Evolutionary conservation across 768 basidiomycete species (phyloP), one percentile per base, ranked within the genome.

Genomic region (Amanita rimosa): DNA sequence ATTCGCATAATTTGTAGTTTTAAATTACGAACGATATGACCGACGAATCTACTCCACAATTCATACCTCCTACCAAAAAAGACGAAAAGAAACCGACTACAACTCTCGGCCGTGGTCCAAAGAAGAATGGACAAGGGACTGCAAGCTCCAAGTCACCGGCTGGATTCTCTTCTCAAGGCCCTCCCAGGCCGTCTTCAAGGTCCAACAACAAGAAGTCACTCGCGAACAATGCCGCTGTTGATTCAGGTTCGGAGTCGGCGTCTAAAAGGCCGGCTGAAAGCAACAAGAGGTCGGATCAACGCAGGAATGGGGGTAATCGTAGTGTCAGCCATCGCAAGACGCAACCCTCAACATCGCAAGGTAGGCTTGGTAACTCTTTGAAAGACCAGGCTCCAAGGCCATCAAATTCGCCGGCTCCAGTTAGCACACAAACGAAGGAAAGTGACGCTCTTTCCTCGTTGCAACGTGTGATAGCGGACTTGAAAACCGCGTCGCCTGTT

Each of bases 391-490:
- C 56, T 50, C 55, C 62, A 51, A 79, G 70, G 62, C 73, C 74
- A 62, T 66, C 73, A 35, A 61, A 57, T 52, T 62, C 59, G 44
- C 60, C 74, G 34, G 75, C 79, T 33, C 72, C 71, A 34, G 74
- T 77, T 52, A 62, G 62, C 39, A 69, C 76, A 53, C 68, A 65
- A 53, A 72, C 71, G 31, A 84, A 88, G 55, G 76, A 78, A 17
- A 88, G 85, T 60, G 84, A 85, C 62, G 88, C 85, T 14, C 71
- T 92, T 51, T 85, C 85, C 52, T 90, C 88, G 24, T 78, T 97
- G 46, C 92, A 97, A 60, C 81, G 89, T 50, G 85, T 96, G 63
- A 97, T 97, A 56, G 87, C 87, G 49, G 93, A 97, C 64, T 73
- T 96, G 54, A 95, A 92, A 74, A 83, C 85, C 14, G 76, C 89